Percentiles rank a stretch among this genome's conserved stretches.
Conservation (phyloP, 345 rosid genomes). For the Abelmoschus esculentus region DNA sequence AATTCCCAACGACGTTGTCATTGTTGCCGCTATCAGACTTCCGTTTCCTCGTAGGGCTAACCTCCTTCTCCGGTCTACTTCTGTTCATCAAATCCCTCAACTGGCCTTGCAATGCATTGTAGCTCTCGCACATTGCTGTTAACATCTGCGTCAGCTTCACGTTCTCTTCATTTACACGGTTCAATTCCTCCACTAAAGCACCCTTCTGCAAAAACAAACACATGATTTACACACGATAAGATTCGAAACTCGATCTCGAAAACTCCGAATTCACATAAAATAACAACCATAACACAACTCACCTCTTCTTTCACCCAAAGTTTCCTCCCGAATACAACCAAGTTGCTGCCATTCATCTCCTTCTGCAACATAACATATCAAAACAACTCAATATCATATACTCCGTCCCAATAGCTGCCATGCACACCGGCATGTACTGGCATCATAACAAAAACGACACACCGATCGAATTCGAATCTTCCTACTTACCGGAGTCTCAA, state of each 20-base stretch:
- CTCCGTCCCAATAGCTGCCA: neutral
- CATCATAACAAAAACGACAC: neutral
- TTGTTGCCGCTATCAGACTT: slow-evolving; percentile 47
- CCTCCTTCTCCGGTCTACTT: slow-evolving; percentile 33
- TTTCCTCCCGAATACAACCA: slow-evolving; percentile 26
- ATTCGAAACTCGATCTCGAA: neutral
- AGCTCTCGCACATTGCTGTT: slow-evolving; percentile 65
- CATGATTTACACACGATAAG: neutral
- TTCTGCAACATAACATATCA: slow-evolving; percentile 14
- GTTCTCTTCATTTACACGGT: slow-evolving; percentile 72
- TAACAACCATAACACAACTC: neutral
- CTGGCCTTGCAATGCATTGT: slow-evolving; percentile 57
- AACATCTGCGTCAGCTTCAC: slow-evolving; percentile 76
- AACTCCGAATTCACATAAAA: no score
- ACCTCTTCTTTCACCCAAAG: slow-evolving; percentile 40
- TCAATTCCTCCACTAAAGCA: slow-evolving; percentile 65
- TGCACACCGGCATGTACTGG: neutral
- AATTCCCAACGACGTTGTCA: slow-evolving; percentile 30
- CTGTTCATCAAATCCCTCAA: slow-evolving; percentile 51
- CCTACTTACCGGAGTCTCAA: slow-evolving; percentile 28
- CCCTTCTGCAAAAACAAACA: slow-evolving; percentile 20
- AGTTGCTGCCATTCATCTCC: slow-evolving; percentile 19
- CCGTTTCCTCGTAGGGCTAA: slow-evolving; percentile 65
- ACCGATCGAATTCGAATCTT: neutral
- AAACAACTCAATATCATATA: neutral